Evolutionary conservation across 75 land plant genomes (phyloP).

Genomic region (Pinus taeda): DNA sequence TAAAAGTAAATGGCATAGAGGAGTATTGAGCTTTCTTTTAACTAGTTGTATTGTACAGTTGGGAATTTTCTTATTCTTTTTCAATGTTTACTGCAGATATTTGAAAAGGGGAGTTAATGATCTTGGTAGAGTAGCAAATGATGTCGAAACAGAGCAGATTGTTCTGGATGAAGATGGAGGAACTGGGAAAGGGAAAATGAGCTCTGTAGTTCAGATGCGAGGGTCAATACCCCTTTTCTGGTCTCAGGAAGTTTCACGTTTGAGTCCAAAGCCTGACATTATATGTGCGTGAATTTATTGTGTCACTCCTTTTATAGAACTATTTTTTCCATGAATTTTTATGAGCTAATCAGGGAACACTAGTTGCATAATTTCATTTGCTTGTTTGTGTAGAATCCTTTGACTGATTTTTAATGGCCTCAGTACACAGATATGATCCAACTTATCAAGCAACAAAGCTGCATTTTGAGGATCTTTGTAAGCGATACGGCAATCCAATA

Average conservation of each 20-base stretch:
- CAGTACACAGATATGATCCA: slow-evolving; percentile 98
- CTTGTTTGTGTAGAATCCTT: neutral
- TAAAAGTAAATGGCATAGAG: too few relatives aligned
- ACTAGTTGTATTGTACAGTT: too few relatives aligned
- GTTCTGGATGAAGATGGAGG: slow-evolving; percentile 89
- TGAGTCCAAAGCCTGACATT: slow-evolving; percentile 98
- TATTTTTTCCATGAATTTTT: neutral
- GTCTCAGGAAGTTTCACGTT: slow-evolving; percentile 96
- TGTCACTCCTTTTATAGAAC: neutral
- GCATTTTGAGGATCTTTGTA: slow-evolving; percentile 92
- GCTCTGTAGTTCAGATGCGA: slow-evolving; percentile 96
- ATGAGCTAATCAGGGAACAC: neutral
- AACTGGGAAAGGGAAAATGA: slow-evolving; percentile 74
- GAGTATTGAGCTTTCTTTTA: too few relatives aligned
- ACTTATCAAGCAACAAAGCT: slow-evolving; percentile 86
- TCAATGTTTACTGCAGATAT: slow-evolving; percentile 49
- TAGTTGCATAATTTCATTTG: neutral
- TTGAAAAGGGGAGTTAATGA: slow-evolving; percentile 98
- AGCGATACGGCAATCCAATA: slow-evolving; percentile 96
- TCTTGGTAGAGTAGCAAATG: slow-evolving; percentile 92
- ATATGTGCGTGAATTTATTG: slow-evolving; percentile 58
- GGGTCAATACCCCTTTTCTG: slow-evolving; percentile 99
- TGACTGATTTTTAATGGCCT: neutral
- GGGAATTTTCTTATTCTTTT: neutral
- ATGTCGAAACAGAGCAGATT: slow-evolving; percentile 96